Percentiles rank a stretch among this genome's conserved stretches.
These are phyloP conservation scores for Gracilaria gracilis DNA, from an alignment of 23 red algal genomes.

Conservation along the genomic window DNA sequence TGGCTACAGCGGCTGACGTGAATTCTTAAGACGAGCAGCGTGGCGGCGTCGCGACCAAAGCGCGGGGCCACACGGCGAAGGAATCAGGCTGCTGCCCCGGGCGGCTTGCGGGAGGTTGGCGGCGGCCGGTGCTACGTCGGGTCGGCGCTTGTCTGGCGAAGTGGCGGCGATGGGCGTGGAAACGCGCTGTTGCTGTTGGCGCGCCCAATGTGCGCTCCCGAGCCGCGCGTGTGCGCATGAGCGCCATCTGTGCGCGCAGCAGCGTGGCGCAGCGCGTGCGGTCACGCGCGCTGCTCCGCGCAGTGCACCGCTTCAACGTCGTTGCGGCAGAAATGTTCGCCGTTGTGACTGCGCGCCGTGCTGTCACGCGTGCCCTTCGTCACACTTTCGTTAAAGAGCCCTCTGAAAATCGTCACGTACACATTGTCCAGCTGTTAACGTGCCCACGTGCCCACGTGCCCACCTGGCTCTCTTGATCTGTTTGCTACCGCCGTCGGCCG, in stretches of 20 bases:
- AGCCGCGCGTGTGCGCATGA: background rate
- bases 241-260: background rate
- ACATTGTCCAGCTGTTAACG: too few relatives aligned
- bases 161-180: background rate
- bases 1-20: too few relatives aligned
- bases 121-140: background rate
- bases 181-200: too few relatives aligned
- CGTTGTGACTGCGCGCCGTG: background rate
- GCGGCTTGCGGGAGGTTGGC: background rate
- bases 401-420: too few relatives aligned
- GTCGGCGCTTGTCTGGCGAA: background rate
- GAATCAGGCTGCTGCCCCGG: background rate
- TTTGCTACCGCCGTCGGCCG: constrained; percentile 13
- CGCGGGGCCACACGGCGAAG: constrained; percentile 2
- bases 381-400: background rate
- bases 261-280: background rate
- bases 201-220: too few relatives aligned
- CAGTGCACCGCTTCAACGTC: background rate
- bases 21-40: too few relatives aligned
- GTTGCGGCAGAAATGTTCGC: background rate
- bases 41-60: background rate
- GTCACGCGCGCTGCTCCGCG: background rate
- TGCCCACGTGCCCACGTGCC: background rate
- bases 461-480: constrained; percentile 18
- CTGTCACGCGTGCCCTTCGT: background rate